Conservation (phyloP, 2,329 filamentous ascomycete species). For the Neospermospora avenae region DNA sequence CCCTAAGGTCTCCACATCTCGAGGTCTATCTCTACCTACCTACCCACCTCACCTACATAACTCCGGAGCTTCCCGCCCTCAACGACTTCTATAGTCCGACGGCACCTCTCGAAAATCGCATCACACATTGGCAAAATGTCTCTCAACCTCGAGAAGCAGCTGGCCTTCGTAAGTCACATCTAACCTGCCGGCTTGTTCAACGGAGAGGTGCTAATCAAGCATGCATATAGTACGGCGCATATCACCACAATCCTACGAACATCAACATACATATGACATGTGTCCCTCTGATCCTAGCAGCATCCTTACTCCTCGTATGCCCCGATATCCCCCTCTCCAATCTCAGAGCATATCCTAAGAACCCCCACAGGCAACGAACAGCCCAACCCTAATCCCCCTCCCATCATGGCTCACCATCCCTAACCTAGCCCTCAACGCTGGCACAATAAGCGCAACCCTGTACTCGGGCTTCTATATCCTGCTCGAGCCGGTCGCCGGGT, state of each 20-base stretch:
- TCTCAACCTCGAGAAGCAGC: conserved; percentile 76
- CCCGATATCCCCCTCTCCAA: neutral
- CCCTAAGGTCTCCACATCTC: neutral
- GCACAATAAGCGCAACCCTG: conserved; percentile 60
- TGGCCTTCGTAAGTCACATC: conserved; percentile 68
- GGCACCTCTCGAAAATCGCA: conserved; percentile 11
- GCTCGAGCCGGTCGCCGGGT: conserved; percentile 89
- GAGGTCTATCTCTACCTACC: too few species aligned
- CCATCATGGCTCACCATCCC: conserved; percentile 66
- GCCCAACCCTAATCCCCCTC: conserved; percentile 58
- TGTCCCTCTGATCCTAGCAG: conserved; percentile 72
- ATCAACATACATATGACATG: conserved; percentile 76
- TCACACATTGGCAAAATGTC: conserved; percentile 45
- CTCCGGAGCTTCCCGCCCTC: neutral
- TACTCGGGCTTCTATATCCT: conserved; percentile 84
- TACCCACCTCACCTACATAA: neutral
- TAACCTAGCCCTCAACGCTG: conserved; percentile 63
- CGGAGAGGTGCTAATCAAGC: conserved; percentile 14
- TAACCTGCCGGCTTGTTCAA: neutral
- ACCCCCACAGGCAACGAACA: conserved; percentile 54
- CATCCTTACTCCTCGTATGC: conserved; percentile 65
- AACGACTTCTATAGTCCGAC: neutral
- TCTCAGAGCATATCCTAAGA: conserved; percentile 22
- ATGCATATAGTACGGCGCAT: conserved; percentile 70
- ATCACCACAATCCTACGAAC: conserved; percentile 77